Evolutionary conservation across 2,329 filamentous ascomycete species (phyloP), one percentile per base, ranked within the genome.

Genomic region (Penicillium expansum): DNA sequence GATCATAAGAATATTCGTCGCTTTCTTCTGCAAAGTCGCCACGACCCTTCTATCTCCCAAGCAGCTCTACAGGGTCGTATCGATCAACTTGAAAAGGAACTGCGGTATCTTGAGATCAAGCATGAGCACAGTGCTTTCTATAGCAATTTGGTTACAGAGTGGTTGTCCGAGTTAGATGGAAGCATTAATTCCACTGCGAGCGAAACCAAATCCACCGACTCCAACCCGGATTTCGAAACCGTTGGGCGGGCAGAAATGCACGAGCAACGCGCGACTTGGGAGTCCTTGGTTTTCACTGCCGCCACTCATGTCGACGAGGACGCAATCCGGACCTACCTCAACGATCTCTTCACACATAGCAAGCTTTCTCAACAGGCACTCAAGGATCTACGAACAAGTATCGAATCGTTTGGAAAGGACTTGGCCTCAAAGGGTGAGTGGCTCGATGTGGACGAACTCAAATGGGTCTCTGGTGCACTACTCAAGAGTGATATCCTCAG

Each of bases 41-140:
- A 82, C 56, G 83, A 86, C 64, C 76, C 77, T 2, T 82, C 82
- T 0, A 74, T 86, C 20, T 80, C 82, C 0, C 63, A 76, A 11
- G 63, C 70, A 20, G 74, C 78, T 20, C 59, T 86, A 7, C 61
- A 66, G 1, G 75, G 77, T 42, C 83, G 79, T 70, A 77, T 85
- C 60, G 60, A 68, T 14, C 71, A 76, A 24, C 65, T 86, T n/a
- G 70, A 77, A 33, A 68, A 75, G 27, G 77, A 79, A 33, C 61
- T 86, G 5, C 67, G 75, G 14, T 73, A 79, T n/a, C 76, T 83
- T 61, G 77, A 77, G n/a, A 74, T 79, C 48, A 83, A 81, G 56
- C 80, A 84, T 62, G 76, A 82, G 18, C 82, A 84, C 64, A 83
- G 83, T 0, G 74, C 77, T 7, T 75, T 87, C 32, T 86, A 86